Percentiles rank a stretch among this genome's conserved stretches.
phyloP scores from a whole-genome alignment of 2,329 filamentous ascomycete genomes.

The Fusarium chuoi region DNA sequence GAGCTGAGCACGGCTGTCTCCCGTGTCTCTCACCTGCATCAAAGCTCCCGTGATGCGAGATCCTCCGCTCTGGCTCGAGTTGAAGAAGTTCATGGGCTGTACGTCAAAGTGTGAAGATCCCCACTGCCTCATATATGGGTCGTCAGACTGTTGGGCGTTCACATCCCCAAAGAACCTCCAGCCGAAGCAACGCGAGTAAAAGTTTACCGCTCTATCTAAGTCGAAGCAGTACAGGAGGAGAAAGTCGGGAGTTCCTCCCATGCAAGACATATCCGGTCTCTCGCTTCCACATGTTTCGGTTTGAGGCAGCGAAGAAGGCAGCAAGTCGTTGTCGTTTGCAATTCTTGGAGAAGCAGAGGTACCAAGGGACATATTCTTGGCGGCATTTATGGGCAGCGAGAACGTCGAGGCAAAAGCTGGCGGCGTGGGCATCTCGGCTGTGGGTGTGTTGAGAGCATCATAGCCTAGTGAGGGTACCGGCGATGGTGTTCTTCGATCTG shows the following conservation, averaged over 20 bases:
- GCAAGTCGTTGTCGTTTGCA: conserved; percentile 11
- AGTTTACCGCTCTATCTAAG: conserved; percentile 33
- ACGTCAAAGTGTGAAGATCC: conserved; percentile 39
- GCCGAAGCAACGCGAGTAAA: conserved; percentile 41
- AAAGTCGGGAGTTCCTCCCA: conserved; percentile 36
- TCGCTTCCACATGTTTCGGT: conserved; percentile 15
- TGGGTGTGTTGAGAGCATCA: conserved; percentile 30
- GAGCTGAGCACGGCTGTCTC: conserved; percentile 23
- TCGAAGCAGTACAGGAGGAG: conserved; percentile 40
- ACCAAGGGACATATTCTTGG: conserved; percentile 20
- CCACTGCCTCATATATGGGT: conserved; percentile 30
- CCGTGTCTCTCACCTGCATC: conserved; percentile 24
- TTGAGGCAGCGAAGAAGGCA: conserved; percentile 18
- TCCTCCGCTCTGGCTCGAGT: conserved; percentile 15
- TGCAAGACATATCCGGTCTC: conserved; percentile 5
- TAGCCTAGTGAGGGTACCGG: conserved; percentile 33
- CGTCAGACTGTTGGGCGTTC: conserved; percentile 25
- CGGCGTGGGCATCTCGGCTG: conserved; percentile 31
- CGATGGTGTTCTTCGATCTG: conserved; percentile 29
- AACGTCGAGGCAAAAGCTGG: conserved; percentile 30
- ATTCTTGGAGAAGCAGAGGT: conserved; percentile 1
- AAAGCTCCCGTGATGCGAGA: conserved; percentile 35
- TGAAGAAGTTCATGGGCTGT: conserved; percentile 42
- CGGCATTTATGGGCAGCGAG: conserved; percentile 1
- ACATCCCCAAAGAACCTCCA: conserved; percentile 40